Base-by-base conservation (phyloP, 202 grass and related monocot genomes). In the Musa balbisiana region DNA sequence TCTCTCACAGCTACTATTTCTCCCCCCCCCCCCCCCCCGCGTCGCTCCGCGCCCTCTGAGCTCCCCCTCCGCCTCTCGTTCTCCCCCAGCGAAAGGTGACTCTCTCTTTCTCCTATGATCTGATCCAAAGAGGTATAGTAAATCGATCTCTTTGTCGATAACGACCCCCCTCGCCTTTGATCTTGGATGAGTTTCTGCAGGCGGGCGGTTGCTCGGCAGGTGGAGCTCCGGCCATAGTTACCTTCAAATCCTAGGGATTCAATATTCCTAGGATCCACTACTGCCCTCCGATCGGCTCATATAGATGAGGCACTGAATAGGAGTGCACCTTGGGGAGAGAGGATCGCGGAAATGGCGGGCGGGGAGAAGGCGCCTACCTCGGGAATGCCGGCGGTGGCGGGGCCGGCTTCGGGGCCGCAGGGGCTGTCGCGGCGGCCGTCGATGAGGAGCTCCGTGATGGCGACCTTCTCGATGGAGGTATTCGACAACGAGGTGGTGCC, bases 401-500 rank as follows among this genome's bases (percentile, higher is more conserved):
- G 53, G 43, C 25, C 17, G 29, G n/a, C 25, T 50, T 82, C 84
- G 17, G 83, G 81, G 20, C 85, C 84, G 54, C 84, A 83, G 21
- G 77, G 72, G 49, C 79, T 98, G 6, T 84, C 89, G 76, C 80
- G 94, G 74, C 78, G 88, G 26, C 84, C 88, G 54, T 98, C 94
- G 43, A 56, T 24, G 11, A 87, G 94, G 88, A 64, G 82, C 73
- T 84, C 90, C 17, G 86, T 79, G 25, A 91, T 84, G 88, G 79
- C 81, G 50, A 86, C 85, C 49, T 93, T 98, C 83, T 87, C 90
- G 51, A 91, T 84, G 90, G 94, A 98, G 88, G 94, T 98, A 25
- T 98, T 98, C 73, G 88, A 98, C 83, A 89, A 93, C 79, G 90
- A 93, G 71, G 90, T 98, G 2, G 94, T 91, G 63, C 94, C 94